phyloP scores from a whole-genome alignment of 78 protist species.

The Protostelium mycophagum region DNA sequence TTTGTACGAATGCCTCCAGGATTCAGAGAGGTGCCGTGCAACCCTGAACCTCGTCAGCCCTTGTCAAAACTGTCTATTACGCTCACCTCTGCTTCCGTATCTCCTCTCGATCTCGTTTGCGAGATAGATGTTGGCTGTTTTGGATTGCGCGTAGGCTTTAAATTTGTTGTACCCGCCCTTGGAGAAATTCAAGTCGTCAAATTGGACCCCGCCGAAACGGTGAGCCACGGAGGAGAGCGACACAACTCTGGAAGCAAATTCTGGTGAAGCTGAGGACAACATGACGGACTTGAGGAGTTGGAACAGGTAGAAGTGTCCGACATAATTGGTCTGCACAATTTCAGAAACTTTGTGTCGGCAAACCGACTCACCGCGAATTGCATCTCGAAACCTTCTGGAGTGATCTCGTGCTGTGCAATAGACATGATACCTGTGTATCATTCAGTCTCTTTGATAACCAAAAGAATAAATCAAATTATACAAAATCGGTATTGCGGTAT shows the following conservation, averaged over 20 bases:
- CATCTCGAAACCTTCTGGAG: background rate
- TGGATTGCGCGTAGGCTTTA: background rate
- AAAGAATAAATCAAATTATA: too few relatives aligned
- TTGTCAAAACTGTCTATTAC: too few relatives aligned
- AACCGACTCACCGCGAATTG: background rate
- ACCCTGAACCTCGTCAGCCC: too few relatives aligned
- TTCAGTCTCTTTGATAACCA: too few relatives aligned
- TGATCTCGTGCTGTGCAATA: background rate
- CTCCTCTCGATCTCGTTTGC: background rate
- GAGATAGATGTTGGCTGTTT: background rate
- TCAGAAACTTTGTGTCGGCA: background rate
- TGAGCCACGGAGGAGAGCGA: background rate
- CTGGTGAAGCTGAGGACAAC: background rate
- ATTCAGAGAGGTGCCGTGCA: background rate
- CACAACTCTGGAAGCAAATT: background rate
- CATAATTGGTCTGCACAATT: background rate
- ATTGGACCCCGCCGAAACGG: background rate
- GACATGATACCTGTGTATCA: background rate
- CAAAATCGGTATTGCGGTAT: too few relatives aligned
- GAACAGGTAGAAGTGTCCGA: background rate
- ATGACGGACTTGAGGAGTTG: background rate
- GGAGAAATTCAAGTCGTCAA: background rate
- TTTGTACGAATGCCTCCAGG: background rate
- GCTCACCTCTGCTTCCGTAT: background rate
- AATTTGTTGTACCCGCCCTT: background rate